Evolutionary conservation across 108 stramenopile species (phyloP), one percentile per base, ranked within the genome.

Genomic region (Skeletonema grethae): DNA sequence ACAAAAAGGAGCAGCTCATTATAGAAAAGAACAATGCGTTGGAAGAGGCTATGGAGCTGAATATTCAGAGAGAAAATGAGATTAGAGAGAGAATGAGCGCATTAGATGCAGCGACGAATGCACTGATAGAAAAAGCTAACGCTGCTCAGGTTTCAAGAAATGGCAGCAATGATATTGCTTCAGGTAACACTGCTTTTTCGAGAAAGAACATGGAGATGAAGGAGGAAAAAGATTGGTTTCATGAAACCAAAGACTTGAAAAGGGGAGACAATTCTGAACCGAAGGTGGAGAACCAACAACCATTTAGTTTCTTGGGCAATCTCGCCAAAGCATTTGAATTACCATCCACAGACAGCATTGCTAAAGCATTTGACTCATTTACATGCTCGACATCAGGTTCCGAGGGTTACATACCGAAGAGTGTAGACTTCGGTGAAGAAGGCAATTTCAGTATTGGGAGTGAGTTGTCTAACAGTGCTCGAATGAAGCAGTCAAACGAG

Each of bases 21-120:
- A 12, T 13, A 15, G 39, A 30, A 3, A 22, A 43, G 39, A 46
- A 65, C 22, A 48, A 65, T 18, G 64, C 31, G 11, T 39, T 69
- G 34, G 57, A 69, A n/a, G 57, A 58, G 20, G 69, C 57, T 30
- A 35, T 28, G 58, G 18, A 36, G 39, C 4, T 69, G 12, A 57
- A 59, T 9, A 29, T 59, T 2, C 57, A 59, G 24, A 38, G 57
- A 28, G 36, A 59, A 41, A 34, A 38, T 0, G 58, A 69, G 16
- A 31, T 69, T 5, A 10, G 41, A 5, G 69, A 58, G 25, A 57
- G 59, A 30, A 60, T 60, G 41, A 39, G 13, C 5, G 69, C 58
- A 57, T 43, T 65, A 11, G 65, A 65, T 13, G 65, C 65, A 0
- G 65, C 69, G 0, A 36, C 48, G 8, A 66, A n/a, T 53, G 50